Evolutionary conservation across 495 filamentous ascomycete species (phyloP), one percentile per base, ranked within the genome.

Genomic region (Penicillium coprophilum): DNA sequence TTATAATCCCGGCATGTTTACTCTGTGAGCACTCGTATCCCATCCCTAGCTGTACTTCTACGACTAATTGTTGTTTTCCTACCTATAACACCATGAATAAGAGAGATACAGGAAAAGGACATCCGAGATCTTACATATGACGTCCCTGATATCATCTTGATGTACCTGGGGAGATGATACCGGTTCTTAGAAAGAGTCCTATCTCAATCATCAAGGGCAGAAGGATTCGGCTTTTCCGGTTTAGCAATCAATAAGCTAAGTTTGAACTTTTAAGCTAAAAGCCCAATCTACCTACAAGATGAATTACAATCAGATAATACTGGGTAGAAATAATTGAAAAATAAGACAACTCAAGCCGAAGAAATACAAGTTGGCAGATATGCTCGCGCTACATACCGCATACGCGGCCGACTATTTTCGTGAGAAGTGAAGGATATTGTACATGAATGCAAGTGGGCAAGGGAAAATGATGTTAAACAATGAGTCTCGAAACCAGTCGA

Each of bases 401-500:
- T 36, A 36, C 15, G 34, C 34, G 15, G 34, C 34, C 15, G 34
- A 38, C 13, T 17, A 38, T 38, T 38, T 6, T 38, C n/a, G 11
- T 12, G 10, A 27, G 13, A 50, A 23, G 23, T 17, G n/a, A 12
- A 28, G 7, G 13, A 13, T 28, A 40, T 28, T 51, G 34, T 51
- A 51, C 49, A 51, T 39, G 23, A 51, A 39, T 13, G 23, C 9
- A 1, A 11, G 12, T 13, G 24, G 23, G 12, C 6, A 30, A 28
- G 34, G 34, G 15, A 40, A 19, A 27, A 28, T 51, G 3, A 47
- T 47, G 28, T 17, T 46, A 24, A 11, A 47, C 45, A 47, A 28
- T n/a, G 24, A 7, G 19, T n/a, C n/a, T 51, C 34, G 17, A 51
- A 50, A 28, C 49, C 34, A 40, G 24, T 51, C 34, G 20, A 51